Evolutionary conservation across 2,329 filamentous ascomycete genomes (phyloP).

Genomic region (Dactylellina parvicollis): DNA sequence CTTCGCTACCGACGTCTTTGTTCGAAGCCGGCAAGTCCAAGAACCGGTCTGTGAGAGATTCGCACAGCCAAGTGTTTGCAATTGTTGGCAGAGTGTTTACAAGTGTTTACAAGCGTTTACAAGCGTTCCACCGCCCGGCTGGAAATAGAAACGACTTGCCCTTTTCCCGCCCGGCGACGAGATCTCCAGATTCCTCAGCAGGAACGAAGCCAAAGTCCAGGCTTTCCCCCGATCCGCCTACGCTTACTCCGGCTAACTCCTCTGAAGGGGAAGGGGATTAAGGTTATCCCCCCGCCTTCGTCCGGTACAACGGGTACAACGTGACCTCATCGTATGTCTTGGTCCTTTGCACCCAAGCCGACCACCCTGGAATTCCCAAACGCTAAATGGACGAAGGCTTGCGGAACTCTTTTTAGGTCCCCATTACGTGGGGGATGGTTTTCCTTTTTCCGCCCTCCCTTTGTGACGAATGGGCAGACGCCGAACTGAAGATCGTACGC

Average conservation of each 20-base stretch:
- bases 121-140: slow-evolving; percentile 51
- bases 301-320: slow-evolving; percentile 48
- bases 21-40: slow-evolving; percentile 49
- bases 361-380: slow-evolving; percentile 58
- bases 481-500: slow-evolving; percentile 59
- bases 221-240: slow-evolving; percentile 20
- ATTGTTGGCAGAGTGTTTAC: neutral
- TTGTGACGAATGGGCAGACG: slow-evolving; percentile 59
- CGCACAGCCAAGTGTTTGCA: slow-evolving; percentile 43
- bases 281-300: slow-evolving; percentile 52
- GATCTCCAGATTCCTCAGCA: slow-evolving; percentile 5
- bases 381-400: slow-evolving; percentile 59
- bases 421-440: slow-evolving; percentile 56
- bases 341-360: slow-evolving; percentile 37
- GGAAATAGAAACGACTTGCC: slow-evolving; percentile 52
- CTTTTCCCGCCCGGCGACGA: slow-evolving; percentile 18
- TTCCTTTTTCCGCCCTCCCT: slow-evolving; percentile 57
- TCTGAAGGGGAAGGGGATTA: slow-evolving; percentile 34
- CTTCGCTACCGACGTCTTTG: slow-evolving; percentile 24
- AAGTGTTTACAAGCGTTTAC: slow-evolving; percentile 10
- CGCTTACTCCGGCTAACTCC: slow-evolving; percentile 37
- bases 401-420: slow-evolving; percentile 49
- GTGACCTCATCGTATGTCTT: slow-evolving; percentile 50
- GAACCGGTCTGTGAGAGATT: slow-evolving; percentile 36
- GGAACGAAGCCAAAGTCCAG: slow-evolving; percentile 32